phyloP scores from a whole-genome alignment of 2,329 filamentous ascomycete species.

The Epichloe amarillans region DNA sequence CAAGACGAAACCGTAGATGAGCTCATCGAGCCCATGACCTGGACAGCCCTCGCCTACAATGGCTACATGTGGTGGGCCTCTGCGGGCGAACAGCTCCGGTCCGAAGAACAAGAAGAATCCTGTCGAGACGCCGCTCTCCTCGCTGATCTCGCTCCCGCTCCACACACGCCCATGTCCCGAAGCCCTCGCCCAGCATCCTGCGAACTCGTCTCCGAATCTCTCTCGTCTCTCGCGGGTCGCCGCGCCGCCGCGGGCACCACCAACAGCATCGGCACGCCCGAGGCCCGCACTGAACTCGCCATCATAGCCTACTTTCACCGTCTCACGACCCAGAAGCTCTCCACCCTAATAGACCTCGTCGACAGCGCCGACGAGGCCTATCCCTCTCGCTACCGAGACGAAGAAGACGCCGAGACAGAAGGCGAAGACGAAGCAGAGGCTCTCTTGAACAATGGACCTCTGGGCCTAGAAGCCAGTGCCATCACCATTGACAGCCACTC shows the following conservation, averaged over 20 bases:
- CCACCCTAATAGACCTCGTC: conserved; percentile 48
- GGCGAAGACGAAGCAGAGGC: conserved; percentile 10
- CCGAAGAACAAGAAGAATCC: conserved; percentile 45
- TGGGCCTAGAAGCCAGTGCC: conserved; percentile 23
- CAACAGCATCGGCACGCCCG: neutral
- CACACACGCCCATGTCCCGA: conserved; percentile 17
- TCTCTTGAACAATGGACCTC: conserved; percentile 12
- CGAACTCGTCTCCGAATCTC: conserved; percentile 27
- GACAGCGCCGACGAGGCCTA: conserved; percentile 32
- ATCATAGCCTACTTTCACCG: conserved; percentile 75
- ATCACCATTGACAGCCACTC: conserved; percentile 51
- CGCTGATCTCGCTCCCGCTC: conserved; percentile 32
- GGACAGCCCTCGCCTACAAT: conserved; percentile 65
- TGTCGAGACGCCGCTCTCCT: conserved; percentile 42
- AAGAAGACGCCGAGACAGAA: conserved; percentile 21
- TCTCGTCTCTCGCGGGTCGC: conserved; percentile 29
- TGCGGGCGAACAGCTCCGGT: conserved; percentile 56
- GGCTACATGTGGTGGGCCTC: conserved; percentile 88
- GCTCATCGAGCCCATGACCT: conserved; percentile 49
- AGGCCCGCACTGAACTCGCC: conserved; percentile 46
- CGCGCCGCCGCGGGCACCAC: conserved; percentile 13
- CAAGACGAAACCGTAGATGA: conserved; percentile 37
- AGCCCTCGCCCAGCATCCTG: conserved; percentile 17
- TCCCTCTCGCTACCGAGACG: conserved; percentile 18
- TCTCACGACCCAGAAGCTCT: conserved; percentile 53